Evolutionary conservation across 2,329 filamentous ascomycete species (phyloP).

Genomic region (Colletotrichum agaves): DNA sequence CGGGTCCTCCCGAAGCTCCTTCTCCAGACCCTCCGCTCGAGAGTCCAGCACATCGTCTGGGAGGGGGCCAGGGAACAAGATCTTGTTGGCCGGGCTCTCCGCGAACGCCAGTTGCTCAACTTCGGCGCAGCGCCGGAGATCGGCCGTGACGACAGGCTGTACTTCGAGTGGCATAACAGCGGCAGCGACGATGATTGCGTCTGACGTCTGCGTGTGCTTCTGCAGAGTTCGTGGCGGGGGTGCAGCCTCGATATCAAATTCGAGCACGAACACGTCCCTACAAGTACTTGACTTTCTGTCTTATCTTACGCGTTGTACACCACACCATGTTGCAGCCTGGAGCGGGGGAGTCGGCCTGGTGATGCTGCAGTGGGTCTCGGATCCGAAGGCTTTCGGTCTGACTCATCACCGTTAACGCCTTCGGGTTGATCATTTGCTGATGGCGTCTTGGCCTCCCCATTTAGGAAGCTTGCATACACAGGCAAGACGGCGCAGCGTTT

Average conservation of each 20-base stretch:
- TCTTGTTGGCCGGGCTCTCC: slow-evolving; percentile 13
- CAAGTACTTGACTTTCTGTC: neutral
- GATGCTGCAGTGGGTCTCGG: neutral
- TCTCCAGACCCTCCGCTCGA: slow-evolving; percentile 41
- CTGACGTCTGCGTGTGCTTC: neutral
- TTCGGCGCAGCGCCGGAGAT: slow-evolving; percentile 35
- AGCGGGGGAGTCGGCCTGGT: neutral
- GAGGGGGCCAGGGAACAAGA: slow-evolving; percentile 46
- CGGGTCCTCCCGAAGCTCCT: slow-evolving; percentile 33
- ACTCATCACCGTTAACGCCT: slow-evolving; percentile 11
- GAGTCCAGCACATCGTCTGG: slow-evolving; percentile 40
- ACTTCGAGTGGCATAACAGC: slow-evolving; percentile 35
- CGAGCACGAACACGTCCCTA: neutral
- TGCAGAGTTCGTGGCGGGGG: neutral
- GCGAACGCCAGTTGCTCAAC: slow-evolving; percentile 27
- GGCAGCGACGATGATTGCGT: neutral
- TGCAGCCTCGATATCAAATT: neutral
- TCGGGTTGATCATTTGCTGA: neutral
- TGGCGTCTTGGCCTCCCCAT: neutral
- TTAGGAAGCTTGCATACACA: slow-evolving; percentile 22
- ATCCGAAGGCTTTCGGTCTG: slow-evolving; percentile 23
- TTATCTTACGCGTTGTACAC: neutral
- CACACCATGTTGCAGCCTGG: no score
- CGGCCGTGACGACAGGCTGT: slow-evolving; percentile 19
- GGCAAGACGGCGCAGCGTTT: neutral